phyloP scores from a whole-genome alignment of 768 basidiomycete species.

The Lentinula guzmanii region DNA sequence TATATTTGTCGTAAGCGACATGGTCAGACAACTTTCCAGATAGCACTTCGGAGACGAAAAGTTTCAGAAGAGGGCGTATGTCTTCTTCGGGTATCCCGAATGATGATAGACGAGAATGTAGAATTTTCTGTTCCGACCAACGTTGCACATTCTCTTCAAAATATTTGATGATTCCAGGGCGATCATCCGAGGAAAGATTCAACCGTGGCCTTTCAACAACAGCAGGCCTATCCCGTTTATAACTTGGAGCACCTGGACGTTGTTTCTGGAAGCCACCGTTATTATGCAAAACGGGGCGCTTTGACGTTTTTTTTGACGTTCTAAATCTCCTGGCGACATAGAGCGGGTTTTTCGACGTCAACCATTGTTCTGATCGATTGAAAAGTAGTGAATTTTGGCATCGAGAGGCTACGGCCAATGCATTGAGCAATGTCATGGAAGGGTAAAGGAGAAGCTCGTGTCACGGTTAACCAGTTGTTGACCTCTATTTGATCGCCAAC shows the following conservation, averaged over 20 bases:
- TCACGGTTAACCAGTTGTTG: background rate
- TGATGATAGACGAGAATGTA: constrained; percentile 32
- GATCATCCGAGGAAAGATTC: constrained; percentile 4
- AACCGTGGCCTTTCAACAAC: background rate
- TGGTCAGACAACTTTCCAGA: constrained; percentile 24
- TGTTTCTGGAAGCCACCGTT: background rate
- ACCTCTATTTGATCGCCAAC: background rate
- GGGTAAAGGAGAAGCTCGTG: background rate
- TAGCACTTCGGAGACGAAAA: constrained; percentile 34
- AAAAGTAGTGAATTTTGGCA: background rate
- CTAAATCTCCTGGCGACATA: background rate
- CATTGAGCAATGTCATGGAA: constrained; percentile 3
- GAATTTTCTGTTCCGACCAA: constrained; percentile 30
- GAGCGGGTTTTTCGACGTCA: background rate
- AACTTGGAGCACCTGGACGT: background rate
- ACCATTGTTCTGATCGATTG: background rate
- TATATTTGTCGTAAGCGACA: constrained; percentile 25
- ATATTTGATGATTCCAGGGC: constrained; percentile 21
- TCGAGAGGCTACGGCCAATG: background rate
- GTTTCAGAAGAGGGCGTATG: constrained; percentile 31
- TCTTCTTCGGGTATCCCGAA: constrained; percentile 45
- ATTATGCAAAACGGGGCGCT: background rate
- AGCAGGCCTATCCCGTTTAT: background rate
- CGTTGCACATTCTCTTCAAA: constrained; percentile 28
- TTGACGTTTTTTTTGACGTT: background rate